Conservation (phyloP, 768 basidiomycete species). For the Naganishia antarctica region DNA sequence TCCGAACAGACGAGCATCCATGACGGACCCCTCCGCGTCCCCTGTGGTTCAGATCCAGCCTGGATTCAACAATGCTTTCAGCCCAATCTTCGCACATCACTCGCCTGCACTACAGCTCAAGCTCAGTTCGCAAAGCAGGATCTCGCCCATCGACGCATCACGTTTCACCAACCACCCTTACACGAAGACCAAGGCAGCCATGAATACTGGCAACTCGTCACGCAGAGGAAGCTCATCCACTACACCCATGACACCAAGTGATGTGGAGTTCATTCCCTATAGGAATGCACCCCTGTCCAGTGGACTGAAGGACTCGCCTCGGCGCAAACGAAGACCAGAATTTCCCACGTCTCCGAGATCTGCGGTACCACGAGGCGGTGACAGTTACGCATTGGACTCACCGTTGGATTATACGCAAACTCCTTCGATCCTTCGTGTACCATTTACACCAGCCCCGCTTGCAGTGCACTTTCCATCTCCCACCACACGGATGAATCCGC, state of each 20-base stretch:
- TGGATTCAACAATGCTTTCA: not conserved
- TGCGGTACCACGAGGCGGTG: not conserved
- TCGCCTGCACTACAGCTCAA: not conserved
- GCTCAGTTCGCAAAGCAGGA: not conserved
- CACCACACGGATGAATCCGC: not conserved
- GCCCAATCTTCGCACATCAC: not conserved
- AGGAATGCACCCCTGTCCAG: not conserved
- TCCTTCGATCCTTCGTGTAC: conserved; percentile 23
- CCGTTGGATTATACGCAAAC: conserved; percentile 20
- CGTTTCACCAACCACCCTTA: conserved; percentile 2
- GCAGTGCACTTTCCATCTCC: not conserved
- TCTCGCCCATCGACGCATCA: conserved; percentile 12
- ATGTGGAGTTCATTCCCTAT: not conserved
- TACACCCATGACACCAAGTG: not conserved
- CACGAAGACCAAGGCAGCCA: not conserved
- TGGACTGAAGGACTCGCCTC: conserved; percentile 15
- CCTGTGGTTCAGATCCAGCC: not conserved
- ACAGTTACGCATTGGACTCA: not conserved
- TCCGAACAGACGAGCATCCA: not conserved
- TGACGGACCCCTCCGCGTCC: not conserved
- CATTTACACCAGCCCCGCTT: conserved; percentile 2
- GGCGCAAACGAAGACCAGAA: conserved; percentile 18
- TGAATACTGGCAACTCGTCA: not conserved
- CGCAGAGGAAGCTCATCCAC: not conserved
- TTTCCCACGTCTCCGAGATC: conserved; percentile 22